These are phyloP conservation scores for Trichoderma pleuroti DNA, from an alignment of 2,329 filamentous ascomycete species.

Conservation along the genomic window DNA sequence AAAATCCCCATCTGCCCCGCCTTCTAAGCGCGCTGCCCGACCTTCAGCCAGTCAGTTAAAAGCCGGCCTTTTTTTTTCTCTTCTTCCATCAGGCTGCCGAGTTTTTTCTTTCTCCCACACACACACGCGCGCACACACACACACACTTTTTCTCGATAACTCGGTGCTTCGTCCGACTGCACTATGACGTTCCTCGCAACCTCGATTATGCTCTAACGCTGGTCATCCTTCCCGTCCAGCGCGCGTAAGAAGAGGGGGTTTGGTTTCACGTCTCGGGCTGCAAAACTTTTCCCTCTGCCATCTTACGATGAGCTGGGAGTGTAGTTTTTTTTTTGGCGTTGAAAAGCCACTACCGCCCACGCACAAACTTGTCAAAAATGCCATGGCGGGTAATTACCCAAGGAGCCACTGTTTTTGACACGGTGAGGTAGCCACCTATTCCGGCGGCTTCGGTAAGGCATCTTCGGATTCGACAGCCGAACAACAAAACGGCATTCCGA, in stretches of 20 bases:
- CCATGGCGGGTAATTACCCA: neutral
- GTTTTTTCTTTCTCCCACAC: neutral
- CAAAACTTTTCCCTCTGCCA: neutral
- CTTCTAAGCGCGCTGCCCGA: conserved; percentile 12
- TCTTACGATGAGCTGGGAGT: neutral
- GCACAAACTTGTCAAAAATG: neutral
- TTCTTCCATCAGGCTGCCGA: neutral
- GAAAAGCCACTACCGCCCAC: neutral
- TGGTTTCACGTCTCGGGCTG: neutral
- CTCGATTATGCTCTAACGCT: neutral
- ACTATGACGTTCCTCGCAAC: conserved; percentile 8
- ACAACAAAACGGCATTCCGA: neutral
- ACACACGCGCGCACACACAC: neutral
- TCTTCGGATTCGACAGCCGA: neutral
- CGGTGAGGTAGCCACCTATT: neutral
- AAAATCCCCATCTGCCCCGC: neutral
- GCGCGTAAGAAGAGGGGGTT: neutral
- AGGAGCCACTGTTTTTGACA: neutral
- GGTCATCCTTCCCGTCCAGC: conserved; percentile 6
- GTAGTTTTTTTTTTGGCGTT: neutral
- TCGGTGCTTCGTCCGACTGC: neutral
- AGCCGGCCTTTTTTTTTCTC: neutral
- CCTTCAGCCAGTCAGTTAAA: conserved; percentile 7
- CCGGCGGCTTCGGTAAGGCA: conserved; percentile 2
- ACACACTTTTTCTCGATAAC: neutral